phyloP scores from a whole-genome alignment of 192 early-diverging fungal genomes.

The Entomortierella parvispora region DNA sequence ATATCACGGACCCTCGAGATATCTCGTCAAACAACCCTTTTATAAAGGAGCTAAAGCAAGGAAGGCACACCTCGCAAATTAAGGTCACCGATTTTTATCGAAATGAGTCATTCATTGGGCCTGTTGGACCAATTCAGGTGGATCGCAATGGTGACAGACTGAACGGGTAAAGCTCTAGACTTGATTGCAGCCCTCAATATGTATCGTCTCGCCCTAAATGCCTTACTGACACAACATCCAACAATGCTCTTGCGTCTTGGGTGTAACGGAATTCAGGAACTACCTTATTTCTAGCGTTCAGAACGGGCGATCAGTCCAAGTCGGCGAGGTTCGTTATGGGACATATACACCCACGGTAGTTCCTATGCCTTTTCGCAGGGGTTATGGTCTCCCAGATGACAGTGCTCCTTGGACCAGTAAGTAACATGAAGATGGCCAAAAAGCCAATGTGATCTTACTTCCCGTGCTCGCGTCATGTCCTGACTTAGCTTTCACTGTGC shows the following conservation, averaged over 20 bases:
- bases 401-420: constrained; percentile 13
- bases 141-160: constrained; percentile 12
- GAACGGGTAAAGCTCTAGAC: constrained; percentile 15
- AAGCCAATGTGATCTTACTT: background rate
- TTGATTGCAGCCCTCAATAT: too few species aligned
- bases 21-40: background rate
- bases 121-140: constrained; percentile 8
- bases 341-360: background rate
- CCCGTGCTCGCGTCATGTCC: background rate
- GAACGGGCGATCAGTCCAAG: background rate
- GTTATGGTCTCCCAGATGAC: background rate
- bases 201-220: too few species aligned
- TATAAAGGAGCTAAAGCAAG: constrained; percentile 5
- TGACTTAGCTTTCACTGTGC: background rate
- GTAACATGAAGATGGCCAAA: background rate
- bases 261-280: background rate
- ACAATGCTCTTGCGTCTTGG: too few species aligned
- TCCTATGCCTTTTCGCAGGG: constrained; percentile 8
- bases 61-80: background rate
- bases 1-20: background rate
- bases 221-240: too few species aligned
- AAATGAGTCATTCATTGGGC: background rate
- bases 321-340: background rate
- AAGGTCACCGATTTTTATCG: background rate
- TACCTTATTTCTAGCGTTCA: constrained; percentile 5